Evolutionary conservation across 1,284 basidiomycete genomes (phyloP).

Genomic region (Trametes hirsuta): DNA sequence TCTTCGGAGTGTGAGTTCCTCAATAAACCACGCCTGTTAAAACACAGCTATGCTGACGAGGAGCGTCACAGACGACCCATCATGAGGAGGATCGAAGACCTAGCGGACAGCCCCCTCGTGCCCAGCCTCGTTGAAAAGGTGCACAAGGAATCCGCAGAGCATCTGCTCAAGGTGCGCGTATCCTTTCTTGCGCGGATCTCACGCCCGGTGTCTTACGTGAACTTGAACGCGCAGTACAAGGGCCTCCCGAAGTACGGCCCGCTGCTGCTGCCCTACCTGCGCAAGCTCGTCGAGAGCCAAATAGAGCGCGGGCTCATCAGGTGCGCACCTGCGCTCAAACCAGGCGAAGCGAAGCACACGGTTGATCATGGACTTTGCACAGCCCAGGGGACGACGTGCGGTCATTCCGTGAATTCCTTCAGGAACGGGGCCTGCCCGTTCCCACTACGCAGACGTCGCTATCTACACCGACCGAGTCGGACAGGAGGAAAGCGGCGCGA

Average conservation of each 20-base stretch:
- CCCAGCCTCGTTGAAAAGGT: constrained; percentile 42
- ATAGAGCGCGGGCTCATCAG: constrained; percentile 41
- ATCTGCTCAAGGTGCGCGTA: constrained; percentile 37
- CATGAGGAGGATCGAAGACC: constrained; percentile 38
- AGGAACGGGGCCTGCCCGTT: constrained; percentile 22
- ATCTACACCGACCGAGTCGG: constrained; percentile 27
- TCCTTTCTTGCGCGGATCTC: background rate
- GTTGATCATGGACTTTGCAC: background rate
- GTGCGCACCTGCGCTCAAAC: constrained; percentile 17
- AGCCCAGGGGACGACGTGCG: constrained; percentile 33
- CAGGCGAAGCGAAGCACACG: too few relatives aligned
- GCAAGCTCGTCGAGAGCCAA: constrained; percentile 39
- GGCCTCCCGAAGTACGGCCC: constrained; percentile 37
- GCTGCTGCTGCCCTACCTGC: constrained; percentile 41
- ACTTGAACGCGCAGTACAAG: constrained; percentile 37
- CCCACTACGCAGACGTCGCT: constrained; percentile 26
- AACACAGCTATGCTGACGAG: background rate
- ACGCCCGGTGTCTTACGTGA: background rate
- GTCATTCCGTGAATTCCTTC: constrained; percentile 30
- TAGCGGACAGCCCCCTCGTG: constrained; percentile 42
- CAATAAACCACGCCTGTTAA: too few relatives aligned
- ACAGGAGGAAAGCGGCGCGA: constrained; percentile 13
- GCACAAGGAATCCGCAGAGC: constrained; percentile 36
- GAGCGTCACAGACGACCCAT: constrained; percentile 38
- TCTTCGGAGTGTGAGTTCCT: constrained; percentile 41